phyloP scores from a whole-genome alignment of 2,329 filamentous ascomycete species.

The Metarhizium album region DNA sequence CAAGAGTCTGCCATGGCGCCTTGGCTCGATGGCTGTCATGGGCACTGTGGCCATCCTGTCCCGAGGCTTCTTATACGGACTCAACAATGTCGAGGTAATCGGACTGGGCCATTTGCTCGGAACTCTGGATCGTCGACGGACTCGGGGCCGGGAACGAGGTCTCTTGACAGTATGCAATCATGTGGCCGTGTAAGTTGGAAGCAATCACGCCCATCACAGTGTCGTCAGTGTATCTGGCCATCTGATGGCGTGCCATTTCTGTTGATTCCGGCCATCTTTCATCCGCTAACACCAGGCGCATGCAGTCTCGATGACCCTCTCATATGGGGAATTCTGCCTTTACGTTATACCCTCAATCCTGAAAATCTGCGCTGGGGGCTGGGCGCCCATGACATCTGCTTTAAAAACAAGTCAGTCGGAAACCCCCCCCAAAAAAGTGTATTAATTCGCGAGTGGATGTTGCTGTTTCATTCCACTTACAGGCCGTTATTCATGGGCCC shows the following conservation, averaged over 20 bases:
- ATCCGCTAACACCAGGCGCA: background rate
- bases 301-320: slow-evolving; percentile 82
- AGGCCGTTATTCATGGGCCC: background rate
- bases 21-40: slow-evolving; percentile 64
- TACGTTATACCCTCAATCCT: slow-evolving; percentile 59
- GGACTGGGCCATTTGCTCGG: slow-evolving; percentile 68
- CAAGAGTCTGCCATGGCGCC: slow-evolving; percentile 58
- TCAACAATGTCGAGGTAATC: slow-evolving; percentile 65
- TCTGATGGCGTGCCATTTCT: background rate
- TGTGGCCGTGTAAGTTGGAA: slow-evolving; percentile 24
- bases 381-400: slow-evolving; percentile 92
- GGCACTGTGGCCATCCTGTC: slow-evolving; percentile 60
- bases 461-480: background rate
- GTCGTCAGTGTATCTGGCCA: background rate
- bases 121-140: slow-evolving; percentile 61
- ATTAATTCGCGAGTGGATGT: background rate
- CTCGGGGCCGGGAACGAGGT: slow-evolving; percentile 57
- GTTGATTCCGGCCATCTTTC: background rate
- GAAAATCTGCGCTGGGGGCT: slow-evolving; percentile 78
- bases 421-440: background rate
- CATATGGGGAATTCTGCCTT: slow-evolving; percentile 81
- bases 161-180: slow-evolving; percentile 59
- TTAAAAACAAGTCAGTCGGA: slow-evolving; percentile 64
- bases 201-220: background rate
- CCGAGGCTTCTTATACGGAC: slow-evolving; percentile 61